Base-by-base conservation (phyloP, 108 stramenopile genomes). In the Schizochytrium sp. region DNA sequence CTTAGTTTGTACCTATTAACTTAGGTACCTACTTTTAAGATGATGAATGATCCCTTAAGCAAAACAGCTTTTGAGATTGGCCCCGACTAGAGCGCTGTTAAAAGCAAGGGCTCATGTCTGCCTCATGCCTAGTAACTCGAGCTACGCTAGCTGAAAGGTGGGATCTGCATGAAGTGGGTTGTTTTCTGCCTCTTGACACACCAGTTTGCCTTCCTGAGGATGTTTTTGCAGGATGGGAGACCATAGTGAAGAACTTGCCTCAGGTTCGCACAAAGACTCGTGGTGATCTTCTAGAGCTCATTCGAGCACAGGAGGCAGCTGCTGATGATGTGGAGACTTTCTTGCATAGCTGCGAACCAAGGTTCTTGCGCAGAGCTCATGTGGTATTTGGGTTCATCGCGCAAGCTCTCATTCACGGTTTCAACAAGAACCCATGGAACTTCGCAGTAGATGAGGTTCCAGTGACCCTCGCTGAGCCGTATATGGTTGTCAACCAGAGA, bases 121-220 rank as follows among this genome's bases (percentile, higher is more conserved):
- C 28, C 28, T 28, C 28, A 28, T 28, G 28, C 28, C 28, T 28
- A 28, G 28, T 28, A 28, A 17, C 57, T 58, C 57, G 57, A 10
- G 17, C 10, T 10, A 44, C 64, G 64, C 64, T 69, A 0, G 64
- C 64, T 38, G 64, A 38, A 44, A 38, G 15, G 7, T 69, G 64
- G 64, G 64, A 69, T 0, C 7, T 69, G 19, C 42, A 69, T 44
- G 1, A 28, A 44, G 42, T 38, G 5, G 64, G 64, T 2, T 38
- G 64, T 44, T 69, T 69, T 1, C 64, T 69, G 5, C 64, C 64
- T 38, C 64, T 69, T 44, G 64, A 69, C 64, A 69, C 64, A 44
- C 64, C 64, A 5, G 64, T 44, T 2, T 44, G 0, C 12, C 64
- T 69, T 8, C 64, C 64, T 15, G 64, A 44, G 12, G 10, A 38